These are phyloP conservation scores for Raphanus sativus DNA, from an alignment of 345 rosid species.

Conservation along the genomic window DNA sequence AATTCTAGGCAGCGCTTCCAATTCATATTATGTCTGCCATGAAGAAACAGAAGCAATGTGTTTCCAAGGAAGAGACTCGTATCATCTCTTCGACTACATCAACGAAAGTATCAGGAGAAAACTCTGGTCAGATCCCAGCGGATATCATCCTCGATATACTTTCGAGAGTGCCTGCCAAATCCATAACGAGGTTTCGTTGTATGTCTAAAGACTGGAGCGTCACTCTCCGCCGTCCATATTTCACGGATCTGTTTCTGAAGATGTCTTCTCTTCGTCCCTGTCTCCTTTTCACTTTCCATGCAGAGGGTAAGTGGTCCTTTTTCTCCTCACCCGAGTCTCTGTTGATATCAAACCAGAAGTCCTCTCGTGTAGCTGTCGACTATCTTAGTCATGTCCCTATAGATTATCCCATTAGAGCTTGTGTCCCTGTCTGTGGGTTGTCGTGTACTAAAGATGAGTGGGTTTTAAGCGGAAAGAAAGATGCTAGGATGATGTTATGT, in stretches of 20 bases:
- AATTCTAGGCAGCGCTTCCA: neutral
- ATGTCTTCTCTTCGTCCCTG: neutral
- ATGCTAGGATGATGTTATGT: conserved; percentile 11
- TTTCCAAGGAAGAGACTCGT: neutral
- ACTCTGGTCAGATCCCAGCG: neutral
- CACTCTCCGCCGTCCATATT: neutral
- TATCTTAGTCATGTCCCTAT: neutral
- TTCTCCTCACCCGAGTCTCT: neutral
- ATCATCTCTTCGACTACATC: neutral
- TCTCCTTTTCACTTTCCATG: neutral
- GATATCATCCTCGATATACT: neutral
- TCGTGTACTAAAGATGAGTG: neutral
- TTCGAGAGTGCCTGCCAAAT: neutral
- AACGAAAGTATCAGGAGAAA: neutral
- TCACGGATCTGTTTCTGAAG: neutral
- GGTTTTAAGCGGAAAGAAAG: neutral
- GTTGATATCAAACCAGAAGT: neutral
- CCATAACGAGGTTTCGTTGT: neutral
- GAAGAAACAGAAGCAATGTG: neutral
- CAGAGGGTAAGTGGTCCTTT: neutral
- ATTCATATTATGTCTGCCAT: neutral
- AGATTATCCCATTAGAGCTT: neutral
- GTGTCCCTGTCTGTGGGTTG: neutral
- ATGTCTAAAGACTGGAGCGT: neutral
- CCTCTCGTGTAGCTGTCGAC: neutral